Percentiles rank a stretch among this genome's conserved stretches.
Evolutionary conservation across 441 rosid genomes (phyloP).

Genomic region (Manihot esculenta): DNA sequence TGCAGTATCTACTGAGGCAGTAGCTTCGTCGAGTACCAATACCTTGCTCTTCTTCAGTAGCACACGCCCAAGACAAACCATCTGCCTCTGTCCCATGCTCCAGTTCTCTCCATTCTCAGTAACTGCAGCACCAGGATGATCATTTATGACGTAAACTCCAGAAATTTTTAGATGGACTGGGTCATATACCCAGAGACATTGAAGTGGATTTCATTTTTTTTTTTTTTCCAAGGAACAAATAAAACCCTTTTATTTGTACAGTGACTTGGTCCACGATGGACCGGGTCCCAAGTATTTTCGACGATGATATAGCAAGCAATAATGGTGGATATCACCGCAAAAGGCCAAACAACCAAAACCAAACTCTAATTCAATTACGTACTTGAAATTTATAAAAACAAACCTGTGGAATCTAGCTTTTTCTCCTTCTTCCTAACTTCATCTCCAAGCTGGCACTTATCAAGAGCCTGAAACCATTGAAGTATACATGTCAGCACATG

Average conservation of each 20-base stretch:
- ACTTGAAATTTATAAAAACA: background rate
- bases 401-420: conserved; percentile 70
- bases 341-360: too few species aligned
- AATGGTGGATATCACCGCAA: too few species aligned
- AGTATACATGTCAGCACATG: background rate
- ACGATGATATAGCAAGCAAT: too few species aligned
- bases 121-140: conserved; percentile 1
- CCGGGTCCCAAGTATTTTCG: too few species aligned
- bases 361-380: too few species aligned
- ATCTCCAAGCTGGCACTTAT: conserved; percentile 86
- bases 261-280: too few species aligned
- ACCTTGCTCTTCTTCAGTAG: conserved; percentile 4
- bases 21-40: conserved; percentile 24
- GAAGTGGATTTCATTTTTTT: too few species aligned
- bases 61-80: conserved; percentile 22
- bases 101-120: conserved; percentile 27
- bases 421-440: conserved; percentile 78
- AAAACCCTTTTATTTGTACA: too few species aligned
- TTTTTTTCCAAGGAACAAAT: too few species aligned
- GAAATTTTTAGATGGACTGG: too few species aligned
- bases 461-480: conserved; percentile 48
- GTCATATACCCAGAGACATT: too few species aligned
- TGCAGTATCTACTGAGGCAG: conserved; percentile 18
- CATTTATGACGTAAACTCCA: background rate
- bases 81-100: conserved; percentile 28